Conservation (phyloP, 2,329 filamentous ascomycete species). For the Aspergillus puulaauensis region DNA sequence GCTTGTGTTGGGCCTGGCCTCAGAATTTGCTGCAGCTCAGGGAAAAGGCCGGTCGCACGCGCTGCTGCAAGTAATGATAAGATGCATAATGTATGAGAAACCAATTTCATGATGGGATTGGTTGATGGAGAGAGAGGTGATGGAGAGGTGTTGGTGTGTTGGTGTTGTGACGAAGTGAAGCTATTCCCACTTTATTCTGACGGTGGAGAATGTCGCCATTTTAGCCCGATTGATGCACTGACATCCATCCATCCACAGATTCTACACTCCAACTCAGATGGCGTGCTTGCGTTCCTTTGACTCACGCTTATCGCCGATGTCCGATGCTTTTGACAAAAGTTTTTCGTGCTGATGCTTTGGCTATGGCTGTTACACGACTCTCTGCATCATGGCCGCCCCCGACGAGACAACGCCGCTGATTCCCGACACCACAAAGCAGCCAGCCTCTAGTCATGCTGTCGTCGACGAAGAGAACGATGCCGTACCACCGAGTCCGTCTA, state of each 20-base stretch:
- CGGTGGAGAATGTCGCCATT: slow-evolving; percentile 3
- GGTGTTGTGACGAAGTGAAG: too few relatives aligned
- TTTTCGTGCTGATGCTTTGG: neutral
- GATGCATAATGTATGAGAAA: neutral
- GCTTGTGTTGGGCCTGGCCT: neutral
- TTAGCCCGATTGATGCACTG: slow-evolving; percentile 2
- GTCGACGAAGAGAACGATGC: neutral
- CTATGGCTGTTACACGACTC: neutral
- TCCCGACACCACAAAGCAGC: neutral
- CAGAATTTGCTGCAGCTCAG: neutral
- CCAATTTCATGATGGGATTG: neutral
- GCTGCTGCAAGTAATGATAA: neutral
- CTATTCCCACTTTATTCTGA: too few relatives aligned
- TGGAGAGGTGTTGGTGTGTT: too few relatives aligned
- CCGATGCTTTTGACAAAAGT: neutral
- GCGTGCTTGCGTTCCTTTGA: neutral
- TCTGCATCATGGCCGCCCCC: neutral
- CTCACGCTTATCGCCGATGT: neutral
- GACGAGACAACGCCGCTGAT: slow-evolving; percentile 10
- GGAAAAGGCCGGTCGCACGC: neutral
- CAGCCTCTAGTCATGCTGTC: neutral
- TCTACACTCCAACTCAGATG: neutral
- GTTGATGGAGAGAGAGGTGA: neutral
- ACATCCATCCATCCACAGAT: too few relatives aligned
- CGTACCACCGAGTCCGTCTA: neutral